Evolutionary conservation across 208 protist genomes (phyloP).

Genomic region (Acanthamoeba triangularis): DNA sequence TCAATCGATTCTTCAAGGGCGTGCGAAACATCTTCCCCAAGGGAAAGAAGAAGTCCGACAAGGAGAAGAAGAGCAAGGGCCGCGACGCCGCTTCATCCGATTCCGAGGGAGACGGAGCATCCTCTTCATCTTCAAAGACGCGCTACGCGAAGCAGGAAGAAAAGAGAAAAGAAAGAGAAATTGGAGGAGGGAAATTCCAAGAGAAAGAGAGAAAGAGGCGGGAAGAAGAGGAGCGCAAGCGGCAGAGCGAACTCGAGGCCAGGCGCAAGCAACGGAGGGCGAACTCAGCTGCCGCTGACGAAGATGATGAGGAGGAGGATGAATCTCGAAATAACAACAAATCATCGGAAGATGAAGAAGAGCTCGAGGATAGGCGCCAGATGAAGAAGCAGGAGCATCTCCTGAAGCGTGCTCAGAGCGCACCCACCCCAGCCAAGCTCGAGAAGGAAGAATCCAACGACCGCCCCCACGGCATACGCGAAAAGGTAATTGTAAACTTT

Average conservation of each 20-base stretch:
- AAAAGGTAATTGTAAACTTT: background rate
- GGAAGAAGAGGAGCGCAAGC: background rate
- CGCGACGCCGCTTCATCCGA: background rate
- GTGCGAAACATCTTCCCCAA: constrained; percentile 40
- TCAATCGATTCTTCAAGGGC: constrained; percentile 51
- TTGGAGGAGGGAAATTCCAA: background rate
- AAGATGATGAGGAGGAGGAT: background rate
- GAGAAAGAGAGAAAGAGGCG: background rate
- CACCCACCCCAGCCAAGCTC: background rate
- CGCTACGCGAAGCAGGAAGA: background rate
- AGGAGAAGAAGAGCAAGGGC: constrained; percentile 15
- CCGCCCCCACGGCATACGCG: background rate
- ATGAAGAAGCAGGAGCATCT: constrained; percentile 1
- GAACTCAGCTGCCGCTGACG: background rate
- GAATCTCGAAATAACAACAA: background rate
- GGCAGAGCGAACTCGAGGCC: background rate
- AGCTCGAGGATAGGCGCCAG: background rate
- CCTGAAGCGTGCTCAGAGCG: constrained; percentile 19
- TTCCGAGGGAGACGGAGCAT: background rate
- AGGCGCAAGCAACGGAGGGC: background rate
- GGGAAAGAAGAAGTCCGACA: constrained; percentile 16
- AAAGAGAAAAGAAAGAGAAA: constrained; percentile 34
- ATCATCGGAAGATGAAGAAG: background rate
- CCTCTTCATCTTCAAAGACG: background rate
- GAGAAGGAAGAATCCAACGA: background rate